Evolutionary conservation across 192 early-diverging fungal species (phyloP).

Genomic region (Podila horticola): DNA sequence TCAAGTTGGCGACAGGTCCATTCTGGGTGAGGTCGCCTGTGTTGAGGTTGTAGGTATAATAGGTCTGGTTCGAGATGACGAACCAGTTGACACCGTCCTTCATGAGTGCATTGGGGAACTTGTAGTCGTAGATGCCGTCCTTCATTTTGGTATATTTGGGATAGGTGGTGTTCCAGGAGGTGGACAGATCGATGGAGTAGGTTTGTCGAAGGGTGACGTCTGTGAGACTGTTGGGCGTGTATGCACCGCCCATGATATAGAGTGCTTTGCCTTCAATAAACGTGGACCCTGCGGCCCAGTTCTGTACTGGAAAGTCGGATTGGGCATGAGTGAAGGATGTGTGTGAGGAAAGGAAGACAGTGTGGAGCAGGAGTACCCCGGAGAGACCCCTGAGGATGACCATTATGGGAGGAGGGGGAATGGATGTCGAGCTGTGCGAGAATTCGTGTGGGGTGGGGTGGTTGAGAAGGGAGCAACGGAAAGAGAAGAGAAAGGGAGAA

Average conservation of each 20-base stretch:
- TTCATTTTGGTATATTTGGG: constrained; percentile 1
- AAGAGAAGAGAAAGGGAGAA: neutral
- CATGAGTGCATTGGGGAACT: neutral
- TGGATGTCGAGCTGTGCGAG: neutral
- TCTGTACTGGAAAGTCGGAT: neutral
- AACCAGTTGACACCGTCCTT: neutral
- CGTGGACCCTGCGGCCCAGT: neutral
- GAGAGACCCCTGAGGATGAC: neutral
- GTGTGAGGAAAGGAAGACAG: neutral
- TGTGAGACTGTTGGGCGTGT: neutral
- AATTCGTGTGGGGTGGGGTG: neutral
- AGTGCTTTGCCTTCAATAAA: constrained; percentile 1
- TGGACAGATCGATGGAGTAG: constrained; percentile 6
- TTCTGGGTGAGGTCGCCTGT: neutral
- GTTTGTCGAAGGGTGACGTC: neutral
- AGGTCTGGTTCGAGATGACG: neutral
- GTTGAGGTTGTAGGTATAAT: neutral
- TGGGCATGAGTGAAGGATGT: neutral
- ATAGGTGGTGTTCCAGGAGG: constrained; percentile 5
- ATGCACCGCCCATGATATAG: constrained; percentile 11
- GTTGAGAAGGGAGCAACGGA: neutral
- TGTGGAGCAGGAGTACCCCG: neutral
- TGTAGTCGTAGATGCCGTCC: neutral
- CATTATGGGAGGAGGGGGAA: neutral
- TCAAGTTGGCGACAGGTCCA: neutral